These are phyloP conservation scores for Kodamaea neixiangensis DNA, from an alignment of 805 yeast genomes.

Conservation along the genomic window DNA sequence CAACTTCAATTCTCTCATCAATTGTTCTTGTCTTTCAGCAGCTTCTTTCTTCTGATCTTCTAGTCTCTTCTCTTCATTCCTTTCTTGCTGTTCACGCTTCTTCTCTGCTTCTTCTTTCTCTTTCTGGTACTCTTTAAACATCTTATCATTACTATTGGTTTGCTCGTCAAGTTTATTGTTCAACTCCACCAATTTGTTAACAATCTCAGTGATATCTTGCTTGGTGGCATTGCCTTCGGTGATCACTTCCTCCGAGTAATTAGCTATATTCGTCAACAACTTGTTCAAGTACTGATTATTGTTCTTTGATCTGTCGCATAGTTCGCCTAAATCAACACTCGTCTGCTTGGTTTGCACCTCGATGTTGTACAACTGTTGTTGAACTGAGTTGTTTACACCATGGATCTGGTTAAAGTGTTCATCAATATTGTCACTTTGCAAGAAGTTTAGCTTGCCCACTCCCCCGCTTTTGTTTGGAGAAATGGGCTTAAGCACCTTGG, in stretches of 20 bases:
- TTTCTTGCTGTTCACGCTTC: background rate
- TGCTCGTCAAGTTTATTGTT: constrained; percentile 8
- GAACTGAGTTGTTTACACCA: constrained; percentile 27
- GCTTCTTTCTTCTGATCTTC: background rate
- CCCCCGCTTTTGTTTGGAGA: constrained; percentile 7
- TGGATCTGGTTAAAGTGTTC: constrained; percentile 35
- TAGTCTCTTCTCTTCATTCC: background rate
- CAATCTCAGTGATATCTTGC: constrained; percentile 26
- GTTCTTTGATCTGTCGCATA: constrained; percentile 41
- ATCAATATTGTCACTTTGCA: constrained; percentile 35
- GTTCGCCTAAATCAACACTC: constrained; percentile 35
- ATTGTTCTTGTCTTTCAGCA: background rate
- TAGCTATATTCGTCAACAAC: constrained; percentile 34
- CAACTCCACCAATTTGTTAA: constrained; percentile 20
- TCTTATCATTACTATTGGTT: background rate
- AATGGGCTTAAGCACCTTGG: constrained; percentile 9
- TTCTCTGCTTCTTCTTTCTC: background rate
- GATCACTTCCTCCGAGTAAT: constrained; percentile 36
- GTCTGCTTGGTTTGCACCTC: constrained; percentile 39
- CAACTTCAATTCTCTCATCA: background rate
- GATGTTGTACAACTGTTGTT: constrained; percentile 28
- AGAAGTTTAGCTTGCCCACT: constrained; percentile 28
- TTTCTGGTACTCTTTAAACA: background rate
- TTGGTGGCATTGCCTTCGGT: constrained; percentile 40
- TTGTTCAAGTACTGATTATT: constrained; percentile 40